Evolutionary conservation across 1,139 yeast genomes (phyloP).

Genomic region (Lodderomyces beijingensis): DNA sequence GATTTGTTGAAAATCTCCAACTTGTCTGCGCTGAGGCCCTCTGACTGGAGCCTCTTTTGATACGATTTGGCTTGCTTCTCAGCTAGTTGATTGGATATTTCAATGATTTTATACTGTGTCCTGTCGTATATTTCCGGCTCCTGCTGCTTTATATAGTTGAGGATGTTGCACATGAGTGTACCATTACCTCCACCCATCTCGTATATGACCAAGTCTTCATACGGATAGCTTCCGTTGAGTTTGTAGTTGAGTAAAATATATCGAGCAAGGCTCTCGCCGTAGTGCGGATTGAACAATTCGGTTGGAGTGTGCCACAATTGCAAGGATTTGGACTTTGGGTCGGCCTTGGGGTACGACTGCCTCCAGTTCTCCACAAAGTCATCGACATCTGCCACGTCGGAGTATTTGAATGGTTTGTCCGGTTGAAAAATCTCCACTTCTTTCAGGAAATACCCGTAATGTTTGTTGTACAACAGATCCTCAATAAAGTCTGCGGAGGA

Average conservation of each 20-base stretch:
- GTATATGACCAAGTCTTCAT: constrained; percentile 64
- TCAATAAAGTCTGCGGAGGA: constrained; percentile 75
- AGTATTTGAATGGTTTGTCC: constrained; percentile 57
- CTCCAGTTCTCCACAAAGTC: constrained; percentile 71
- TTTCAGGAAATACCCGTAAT: constrained; percentile 76
- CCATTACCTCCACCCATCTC: constrained; percentile 95
- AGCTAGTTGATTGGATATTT: constrained; percentile 68
- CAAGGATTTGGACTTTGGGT: constrained; percentile 26
- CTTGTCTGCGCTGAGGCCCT: constrained; percentile 43
- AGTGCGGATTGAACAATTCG: constrained; percentile 75
- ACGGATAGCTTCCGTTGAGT: constrained; percentile 55
- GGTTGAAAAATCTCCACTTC: constrained; percentile 76
- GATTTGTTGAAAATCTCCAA: constrained; percentile 69
- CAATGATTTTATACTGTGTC: constrained; percentile 71
- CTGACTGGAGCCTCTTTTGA: constrained; percentile 28
- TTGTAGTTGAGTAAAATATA: constrained; percentile 68
- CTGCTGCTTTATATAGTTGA: constrained; percentile 56
- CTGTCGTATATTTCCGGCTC: constrained; percentile 71
- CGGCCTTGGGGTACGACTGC: constrained; percentile 57
- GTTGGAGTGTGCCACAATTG: constrained; percentile 93
- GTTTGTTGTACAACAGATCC: constrained; percentile 76
- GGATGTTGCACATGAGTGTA: constrained; percentile 74
- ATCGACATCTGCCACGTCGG: constrained; percentile 57
- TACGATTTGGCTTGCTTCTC: constrained; percentile 51
- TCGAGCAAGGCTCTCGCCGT: constrained; percentile 81